Base-by-base conservation (phyloP, 306 rosid genomes). In the Coriaria nepalensis region DNA sequence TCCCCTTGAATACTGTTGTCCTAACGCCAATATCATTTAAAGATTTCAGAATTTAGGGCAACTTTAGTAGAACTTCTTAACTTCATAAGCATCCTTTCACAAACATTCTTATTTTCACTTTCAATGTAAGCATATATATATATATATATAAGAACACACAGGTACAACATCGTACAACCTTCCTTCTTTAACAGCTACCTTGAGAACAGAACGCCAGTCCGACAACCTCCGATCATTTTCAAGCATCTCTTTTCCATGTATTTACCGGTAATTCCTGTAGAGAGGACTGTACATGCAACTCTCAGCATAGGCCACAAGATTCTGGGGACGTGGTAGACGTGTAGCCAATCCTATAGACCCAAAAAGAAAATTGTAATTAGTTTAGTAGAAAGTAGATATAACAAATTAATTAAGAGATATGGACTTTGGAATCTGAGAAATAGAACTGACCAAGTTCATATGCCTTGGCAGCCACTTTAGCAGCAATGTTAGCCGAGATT, bases 261-360 rank as follows among this genome's bases (percentile, higher is more conserved):
- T 51, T 78, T 68, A 86, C 37, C 94, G 75, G 59, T 79, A 82
- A 61, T 48, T 70, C 57, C 94, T 67, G 67, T 82, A 87, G 47
- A 55, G 6, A 6, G 87, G 96, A 8, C 77, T 77, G 67, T 87
- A 87, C 96, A 87, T 87, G 74, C 96, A 77, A 52, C 94, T 82
- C 78, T 87, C 96, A 4, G 96, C 94, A 62, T 60, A 64, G 71
- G 77, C 77, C 55, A 82, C 61, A 33, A 87, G 96, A 73, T 82
- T 56, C 66, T 57, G 60, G 6, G 96, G 96, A 37, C 84, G 96
- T 13, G 96, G 96, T 57, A 79, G 87, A 52, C 67, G 87, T 9
- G 96, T 74, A 9, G 94, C 96, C 82, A 87, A 52, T 5, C 96
- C 96, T 87, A 5, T 53, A 57, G 12, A 33, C 13, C 53, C 40